phyloP scores from a whole-genome alignment of 2,329 filamentous ascomycete genomes.

The Huntiella abstrusa region DNA sequence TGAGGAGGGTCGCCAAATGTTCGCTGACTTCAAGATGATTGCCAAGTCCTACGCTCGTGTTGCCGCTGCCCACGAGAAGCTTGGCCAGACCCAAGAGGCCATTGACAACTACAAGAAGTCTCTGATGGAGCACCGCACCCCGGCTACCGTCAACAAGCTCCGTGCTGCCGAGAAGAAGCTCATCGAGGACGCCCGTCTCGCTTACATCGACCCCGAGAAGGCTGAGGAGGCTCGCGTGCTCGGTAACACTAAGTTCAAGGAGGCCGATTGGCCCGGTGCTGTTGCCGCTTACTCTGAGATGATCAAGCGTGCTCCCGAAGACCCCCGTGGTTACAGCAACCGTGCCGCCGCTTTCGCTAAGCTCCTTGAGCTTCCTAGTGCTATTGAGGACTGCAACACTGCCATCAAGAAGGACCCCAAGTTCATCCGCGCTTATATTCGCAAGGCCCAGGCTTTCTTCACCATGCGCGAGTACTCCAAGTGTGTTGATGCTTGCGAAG shows the following conservation, averaged over 20 bases:
- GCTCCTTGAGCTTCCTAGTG: conserved; percentile 84
- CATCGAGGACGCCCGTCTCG: conserved; percentile 51
- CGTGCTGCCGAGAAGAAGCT: conserved; percentile 78
- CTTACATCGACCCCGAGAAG: conserved; percentile 79
- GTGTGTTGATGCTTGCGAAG: conserved; percentile 73
- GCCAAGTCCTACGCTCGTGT: conserved; percentile 97
- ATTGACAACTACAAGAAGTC: conserved; percentile 85
- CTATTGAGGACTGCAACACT: conserved; percentile 76
- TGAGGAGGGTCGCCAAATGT: conserved; percentile 71
- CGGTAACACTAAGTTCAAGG: conserved; percentile 95
- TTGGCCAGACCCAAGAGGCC: conserved; percentile 59
- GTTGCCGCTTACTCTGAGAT: conserved; percentile 92
- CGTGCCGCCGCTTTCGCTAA: conserved; percentile 94
- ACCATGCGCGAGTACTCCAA: conserved; percentile 98
- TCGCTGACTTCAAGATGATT: conserved; percentile 94
- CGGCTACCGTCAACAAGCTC: conserved; percentile 83
- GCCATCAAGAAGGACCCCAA: conserved; percentile 80
- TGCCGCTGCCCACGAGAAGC: conserved; percentile 81
- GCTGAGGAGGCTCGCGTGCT: conserved; percentile 90
- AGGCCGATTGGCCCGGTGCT: conserved; percentile 82
- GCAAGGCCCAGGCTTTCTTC: conserved; percentile 87
- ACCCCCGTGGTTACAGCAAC: conserved; percentile 91
- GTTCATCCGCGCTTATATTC: conserved; percentile 90
- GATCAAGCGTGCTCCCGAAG: conserved; percentile 84
- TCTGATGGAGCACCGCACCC: conserved; percentile 88